Percentiles rank a stretch among this genome's conserved stretches.
These are phyloP conservation scores for Polygonum maritimum DNA, from an alignment of 148 eudicot species.

Conservation along the genomic window DNA sequence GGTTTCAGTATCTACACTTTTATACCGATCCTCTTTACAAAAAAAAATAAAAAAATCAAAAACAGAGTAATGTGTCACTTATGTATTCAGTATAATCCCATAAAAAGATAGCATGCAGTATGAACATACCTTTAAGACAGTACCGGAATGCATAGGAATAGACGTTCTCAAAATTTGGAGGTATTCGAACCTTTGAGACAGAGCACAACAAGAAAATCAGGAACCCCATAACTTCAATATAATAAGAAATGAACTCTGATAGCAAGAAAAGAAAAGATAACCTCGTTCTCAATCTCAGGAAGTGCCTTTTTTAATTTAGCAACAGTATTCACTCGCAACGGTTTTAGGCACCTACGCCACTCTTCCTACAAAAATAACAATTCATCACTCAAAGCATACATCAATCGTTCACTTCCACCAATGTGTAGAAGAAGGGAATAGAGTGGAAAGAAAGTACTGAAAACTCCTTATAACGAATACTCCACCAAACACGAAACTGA, in stretches of 20 bases:
- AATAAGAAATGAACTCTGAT: background rate
- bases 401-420: background rate
- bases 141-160: constrained; percentile 73
- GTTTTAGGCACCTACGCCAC: constrained; percentile 81
- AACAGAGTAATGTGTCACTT: background rate
- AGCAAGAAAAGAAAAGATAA: constrained; percentile 7
- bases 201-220: constrained; percentile 10
- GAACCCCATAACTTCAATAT: background rate
- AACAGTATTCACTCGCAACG: constrained; percentile 64
- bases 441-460: background rate
- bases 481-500: background rate
- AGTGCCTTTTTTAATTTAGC: constrained; percentile 67
- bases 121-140: constrained; percentile 72
- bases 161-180: constrained; percentile 56
- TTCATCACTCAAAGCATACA: background rate
- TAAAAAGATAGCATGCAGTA: background rate
- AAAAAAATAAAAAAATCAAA: background rate
- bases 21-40: constrained; percentile 76
- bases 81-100: background rate
- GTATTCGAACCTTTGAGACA: constrained; percentile 52
- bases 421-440: background rate
- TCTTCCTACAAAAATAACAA: constrained; percentile 47
- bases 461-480: background rate
- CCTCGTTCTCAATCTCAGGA: constrained; percentile 80
- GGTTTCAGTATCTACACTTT: constrained; percentile 86